Evolutionary conservation across 441 rosid species (phyloP), one percentile per base, ranked within the genome.

Genomic region (Raphanus hybrid): DNA sequence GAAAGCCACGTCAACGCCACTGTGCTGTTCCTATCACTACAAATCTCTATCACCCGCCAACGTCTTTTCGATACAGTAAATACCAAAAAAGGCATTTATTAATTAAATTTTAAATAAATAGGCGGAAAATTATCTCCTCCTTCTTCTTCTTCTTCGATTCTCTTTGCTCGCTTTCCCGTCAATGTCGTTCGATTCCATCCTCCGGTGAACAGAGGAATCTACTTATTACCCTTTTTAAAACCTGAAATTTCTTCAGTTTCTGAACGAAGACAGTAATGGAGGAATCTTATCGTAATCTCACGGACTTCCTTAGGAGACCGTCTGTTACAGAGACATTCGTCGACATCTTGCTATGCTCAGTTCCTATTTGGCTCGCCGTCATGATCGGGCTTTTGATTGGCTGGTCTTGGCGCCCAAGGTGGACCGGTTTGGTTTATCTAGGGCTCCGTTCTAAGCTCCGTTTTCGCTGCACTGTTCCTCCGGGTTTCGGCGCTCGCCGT

Each of bases 401-500:
- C 12, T 92, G 98, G 98, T 84, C 97, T 2, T 93, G 98, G 98
- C 87, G 98, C n/a, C 98, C 98, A 0, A 80, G 97, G 69, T 93
- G 98, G 98, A 93, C 98, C 8, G 84, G 96, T 15, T 84, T 93
- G 82, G 74, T 93, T 52, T 93, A 83, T 75, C 84, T 93, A 20
- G 96, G 97, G 20, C 75, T 89, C 41, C 88, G 97, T 18, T 81
- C 90, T 80, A 89, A 87, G 84, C 85, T 90, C 35, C 85, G 97
- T 20, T 91, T 93, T 73, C 61, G 89, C 15, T 88, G 93, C 89
- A 86, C 95, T 20, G 92, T 88, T 26, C 98, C 98, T 6, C 96
- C 94, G 1, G 96, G 94, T 6, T 89, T 93, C 75, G 98, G 98
- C 0, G 98, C 96, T 54, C 92, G 96, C 10, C 87, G 96, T 29